Evolutionary conservation across 305 asterid genomes (phyloP).

Genomic region (Solanum hybrid): DNA sequence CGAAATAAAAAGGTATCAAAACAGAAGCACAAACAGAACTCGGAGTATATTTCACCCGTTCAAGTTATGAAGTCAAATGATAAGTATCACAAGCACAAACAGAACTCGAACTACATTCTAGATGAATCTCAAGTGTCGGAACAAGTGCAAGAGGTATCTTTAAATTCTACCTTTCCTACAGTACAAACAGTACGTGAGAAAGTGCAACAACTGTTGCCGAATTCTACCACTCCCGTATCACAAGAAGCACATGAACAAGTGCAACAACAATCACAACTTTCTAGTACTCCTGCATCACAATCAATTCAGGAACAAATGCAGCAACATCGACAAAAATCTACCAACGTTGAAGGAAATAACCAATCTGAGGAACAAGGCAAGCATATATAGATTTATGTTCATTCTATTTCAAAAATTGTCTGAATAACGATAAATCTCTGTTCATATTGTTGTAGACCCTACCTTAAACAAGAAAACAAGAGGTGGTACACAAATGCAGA

Average conservation of each 20-base stretch:
- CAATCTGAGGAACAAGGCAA: background rate
- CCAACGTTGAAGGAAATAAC: background rate
- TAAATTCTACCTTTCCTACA: too few species aligned
- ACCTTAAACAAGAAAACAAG: background rate
- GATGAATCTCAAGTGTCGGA: too few species aligned
- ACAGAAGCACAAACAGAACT: background rate
- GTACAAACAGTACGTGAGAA: background rate
- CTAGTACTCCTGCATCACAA: background rate
- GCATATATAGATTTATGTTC: background rate
- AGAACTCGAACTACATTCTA: too few species aligned
- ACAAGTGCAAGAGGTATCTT: too few species aligned
- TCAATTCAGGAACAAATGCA: background rate
- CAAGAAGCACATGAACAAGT: background rate
- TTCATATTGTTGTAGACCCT: background rate
- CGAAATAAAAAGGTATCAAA: background rate
- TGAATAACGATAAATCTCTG: background rate
- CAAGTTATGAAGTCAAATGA: background rate
- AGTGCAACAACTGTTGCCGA: background rate
- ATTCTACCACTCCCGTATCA: background rate
- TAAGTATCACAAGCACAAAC: too few species aligned
- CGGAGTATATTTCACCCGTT: too few species aligned
- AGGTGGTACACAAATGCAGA: background rate
- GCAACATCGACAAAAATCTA: background rate
- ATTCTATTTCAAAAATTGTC: background rate
- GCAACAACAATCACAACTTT: background rate